Base-by-base conservation (phyloP, 345 rosid genomes). In the Rhodamnia argentea region DNA sequence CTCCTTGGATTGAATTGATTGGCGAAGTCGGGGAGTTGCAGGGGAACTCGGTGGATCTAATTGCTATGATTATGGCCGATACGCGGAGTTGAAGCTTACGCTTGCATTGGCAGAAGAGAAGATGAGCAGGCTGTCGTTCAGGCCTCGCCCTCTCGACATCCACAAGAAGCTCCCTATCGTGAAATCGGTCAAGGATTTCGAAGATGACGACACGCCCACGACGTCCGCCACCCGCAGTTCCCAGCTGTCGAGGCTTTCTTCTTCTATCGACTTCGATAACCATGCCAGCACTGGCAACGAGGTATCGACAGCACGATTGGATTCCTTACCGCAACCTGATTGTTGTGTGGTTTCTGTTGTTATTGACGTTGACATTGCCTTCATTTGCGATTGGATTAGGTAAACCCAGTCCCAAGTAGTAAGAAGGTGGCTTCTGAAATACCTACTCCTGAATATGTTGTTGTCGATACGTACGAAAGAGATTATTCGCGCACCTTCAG, bases 91-190 rank as follows among this genome's bases (percentile, higher is more conserved):
- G 78, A 20, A 20, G 24, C 78, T 10, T 12, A 44, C 13, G 44
- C 26, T 32, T 23, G 47, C 78, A 29, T 64, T 40, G 76, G 22
- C 47, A 18, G 24, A 51, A 51, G 78, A 60, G 74, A 86, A 62
- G 87, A 95, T 97, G 99, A 96, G 99, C 90, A 94, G 99, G 92
- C 93, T 96, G 10, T 97, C 99, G 50, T 92, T 97, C 86, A 88
- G 99, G 87, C 99, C 99, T 32, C 94, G 99, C 40, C 99, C 99
- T 26, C 89, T 97, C 24, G 99, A 97, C 90, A 95, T 97, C 52
- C 98, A 96, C 91, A 97, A 95, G 90, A 97, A 96, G 94, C 95
- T 97, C 60, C 99, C 99, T 13, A 96, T 97, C 85, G 89, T 97
- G 3, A 97, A 97, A 89, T 96, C 99, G 29, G 90, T 92, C 7